A percentile compares a stretch with the other conserved stretches of the same genome.
These are phyloP conservation scores for Geosiphon pyriformis DNA, from an alignment of 192 early-diverging fungal species.

Conservation along the genomic window DNA sequence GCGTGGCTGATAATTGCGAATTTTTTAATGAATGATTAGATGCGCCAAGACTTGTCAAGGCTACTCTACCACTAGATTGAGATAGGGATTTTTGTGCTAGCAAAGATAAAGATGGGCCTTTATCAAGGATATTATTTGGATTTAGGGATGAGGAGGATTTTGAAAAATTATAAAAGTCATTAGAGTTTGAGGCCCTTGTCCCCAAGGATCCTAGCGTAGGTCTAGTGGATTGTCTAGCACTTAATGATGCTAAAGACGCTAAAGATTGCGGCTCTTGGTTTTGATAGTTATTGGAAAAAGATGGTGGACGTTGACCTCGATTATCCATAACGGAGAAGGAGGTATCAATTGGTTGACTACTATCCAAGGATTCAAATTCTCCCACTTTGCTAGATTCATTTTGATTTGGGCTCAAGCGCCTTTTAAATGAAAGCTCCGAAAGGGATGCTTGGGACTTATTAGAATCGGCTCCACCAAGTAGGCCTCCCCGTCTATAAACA, in stretches of 20 bases:
- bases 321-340: background rate
- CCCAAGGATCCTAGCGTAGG: background rate
- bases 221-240: background rate
- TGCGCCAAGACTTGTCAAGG: background rate
- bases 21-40: too few relatives aligned
- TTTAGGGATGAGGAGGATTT: background rate
- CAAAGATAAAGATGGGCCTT: constrained; percentile 4
- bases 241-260: constrained; percentile 9
- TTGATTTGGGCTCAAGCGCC: too few relatives aligned
- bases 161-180: too few relatives aligned
- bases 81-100: constrained; percentile 5
- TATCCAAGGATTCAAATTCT: too few relatives aligned
- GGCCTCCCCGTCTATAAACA: background rate
- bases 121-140: background rate
- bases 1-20: background rate
- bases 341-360: background rate
- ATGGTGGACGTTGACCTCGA: background rate
- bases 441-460: too few relatives aligned
- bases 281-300: background rate
- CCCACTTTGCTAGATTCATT: too few relatives aligned
- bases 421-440: too few relatives aligned
- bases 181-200: background rate
- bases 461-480: constrained; percentile 22
- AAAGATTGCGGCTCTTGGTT: constrained; percentile 2
- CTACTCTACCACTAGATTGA: background rate